phyloP scores from a whole-genome alignment of 305 asterid species.

The Ajuga reptans region DNA sequence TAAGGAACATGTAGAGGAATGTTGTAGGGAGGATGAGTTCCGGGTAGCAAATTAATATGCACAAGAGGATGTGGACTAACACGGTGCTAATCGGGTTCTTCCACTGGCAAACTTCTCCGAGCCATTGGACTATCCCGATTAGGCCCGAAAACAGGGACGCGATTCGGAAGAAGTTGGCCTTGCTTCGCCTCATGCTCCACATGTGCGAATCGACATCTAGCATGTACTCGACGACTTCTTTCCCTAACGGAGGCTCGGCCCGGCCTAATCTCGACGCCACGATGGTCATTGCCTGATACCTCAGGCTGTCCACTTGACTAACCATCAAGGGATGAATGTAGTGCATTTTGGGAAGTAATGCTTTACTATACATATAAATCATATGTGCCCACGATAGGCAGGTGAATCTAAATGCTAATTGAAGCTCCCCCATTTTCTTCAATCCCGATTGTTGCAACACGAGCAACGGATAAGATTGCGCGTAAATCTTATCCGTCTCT shows the following conservation, averaged over 20 bases:
- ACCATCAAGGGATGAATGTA: slow-evolving; percentile 53
- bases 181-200: slow-evolving; percentile 72
- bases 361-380: slow-evolving; percentile 35
- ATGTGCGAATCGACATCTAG: slow-evolving; percentile 50
- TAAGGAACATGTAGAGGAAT: slow-evolving; percentile 40
- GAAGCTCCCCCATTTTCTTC: slow-evolving; percentile 57
- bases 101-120: slow-evolving; percentile 41
- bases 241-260: slow-evolving; percentile 55
- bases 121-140: slow-evolving; percentile 42
- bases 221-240: slow-evolving; percentile 58
- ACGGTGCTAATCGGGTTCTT: slow-evolving; percentile 43
- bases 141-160: slow-evolving; percentile 36
- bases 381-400: slow-evolving; percentile 37
- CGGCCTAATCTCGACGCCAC: slow-evolving; percentile 44
- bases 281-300: slow-evolving; percentile 50
- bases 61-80: slow-evolving; percentile 39
- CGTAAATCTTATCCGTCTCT: slow-evolving; percentile 44
- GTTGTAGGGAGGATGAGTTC: slow-evolving; percentile 44
- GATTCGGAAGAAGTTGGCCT: slow-evolving; percentile 52
- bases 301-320: slow-evolving; percentile 43
- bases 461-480: slow-evolving; percentile 49
- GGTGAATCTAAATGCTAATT: slow-evolving; percentile 45
- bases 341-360: slow-evolving; percentile 57
- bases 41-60: slow-evolving; percentile 41
- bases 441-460: slow-evolving; percentile 44